phyloP scores from a whole-genome alignment of 192 early-diverging fungal genomes.

The Rhizophagus clarus region DNA sequence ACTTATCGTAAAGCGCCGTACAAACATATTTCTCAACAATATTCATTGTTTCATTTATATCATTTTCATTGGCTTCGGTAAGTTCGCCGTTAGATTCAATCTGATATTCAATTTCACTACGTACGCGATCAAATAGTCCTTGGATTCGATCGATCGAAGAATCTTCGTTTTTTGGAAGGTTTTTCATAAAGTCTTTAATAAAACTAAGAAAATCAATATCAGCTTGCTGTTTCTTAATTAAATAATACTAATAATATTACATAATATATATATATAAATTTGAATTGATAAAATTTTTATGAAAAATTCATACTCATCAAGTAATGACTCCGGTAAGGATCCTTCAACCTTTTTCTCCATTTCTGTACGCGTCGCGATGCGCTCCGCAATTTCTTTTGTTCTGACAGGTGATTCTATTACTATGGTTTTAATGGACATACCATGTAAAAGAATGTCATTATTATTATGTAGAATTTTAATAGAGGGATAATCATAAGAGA shows the following conservation, averaged over 20 bases:
- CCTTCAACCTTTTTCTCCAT: constrained; percentile 3
- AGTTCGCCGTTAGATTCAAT: not conserved
- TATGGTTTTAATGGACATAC: constrained; percentile 21
- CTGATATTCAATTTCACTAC: not conserved
- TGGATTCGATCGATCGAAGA: constrained; percentile 17
- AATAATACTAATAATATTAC: not conserved
- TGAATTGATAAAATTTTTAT: not conserved
- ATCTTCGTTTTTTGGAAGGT: not conserved
- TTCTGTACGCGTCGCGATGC: not conserved
- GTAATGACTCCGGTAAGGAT: not conserved
- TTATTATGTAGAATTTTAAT: constrained; percentile 16
- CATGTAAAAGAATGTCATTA: constrained; percentile 19
- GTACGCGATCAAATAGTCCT: constrained; percentile 1
- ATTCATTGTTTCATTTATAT: constrained; percentile 32
- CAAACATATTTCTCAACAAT: constrained; percentile 43
- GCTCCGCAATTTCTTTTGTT: constrained; percentile 18
- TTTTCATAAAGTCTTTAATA: not conserved
- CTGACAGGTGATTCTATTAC: constrained; percentile 12
- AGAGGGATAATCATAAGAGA: constrained; percentile 13
- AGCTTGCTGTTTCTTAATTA: not conserved
- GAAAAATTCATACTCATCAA: not conserved
- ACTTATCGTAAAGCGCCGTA: constrained; percentile 42
- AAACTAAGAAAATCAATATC: not conserved
- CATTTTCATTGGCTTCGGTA: not conserved
- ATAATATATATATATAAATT: not conserved